Evolutionary conservation across 148 eudicot species (phyloP), one percentile per base, ranked within the genome.

Genomic region (Gaultheria prostrata): DNA sequence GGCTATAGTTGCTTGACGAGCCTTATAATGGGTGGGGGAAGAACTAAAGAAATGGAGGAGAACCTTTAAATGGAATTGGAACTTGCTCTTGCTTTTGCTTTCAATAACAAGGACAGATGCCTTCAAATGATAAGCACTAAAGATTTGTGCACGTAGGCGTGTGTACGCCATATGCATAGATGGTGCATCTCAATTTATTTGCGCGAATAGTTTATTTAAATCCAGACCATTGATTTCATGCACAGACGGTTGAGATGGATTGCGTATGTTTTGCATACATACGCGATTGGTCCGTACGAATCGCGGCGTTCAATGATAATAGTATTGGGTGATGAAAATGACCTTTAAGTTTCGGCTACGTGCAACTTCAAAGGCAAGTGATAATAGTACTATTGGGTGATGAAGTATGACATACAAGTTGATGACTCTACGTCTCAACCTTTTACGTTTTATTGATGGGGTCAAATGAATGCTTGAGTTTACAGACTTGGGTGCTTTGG

Each of bases 11-110:
- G 51, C 20, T 39, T 10, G 13, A 21, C 48, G 13, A 21, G 67
- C 24, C 46, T 56, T 35, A 2, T 56, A 8, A 39, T 35, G 82
- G 33, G 72, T 8, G 8, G 53, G 33, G 72, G 26, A 63, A 30
- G 54, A 57, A 33, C 18, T 1, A 33, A 59, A 54, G 69, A 79
- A 70, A 33, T 70, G 20, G 21, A 70, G 75, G 33, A 70, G 21
- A 14, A 17, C 71, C 28, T 59, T 57, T 79, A 79, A 57, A 77
- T 10, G 54, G 3, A 26, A 20, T 8, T 70, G 45, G 20, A 70
- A 30, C 2, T 12, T 21, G 46, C 49, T 57, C 20, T 70, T 35
- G 82, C 82, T 35, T 79, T 79, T 6, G 82, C 82, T 59, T 79
- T 50, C 10, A 20, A 78, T 48, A 28, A 20, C n/a, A 59, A 79